Percentiles rank a stretch among this genome's conserved stretches.
phyloP scores from a whole-genome alignment of 2,329 filamentous ascomycete species.

The Huntiella decipiens region DNA sequence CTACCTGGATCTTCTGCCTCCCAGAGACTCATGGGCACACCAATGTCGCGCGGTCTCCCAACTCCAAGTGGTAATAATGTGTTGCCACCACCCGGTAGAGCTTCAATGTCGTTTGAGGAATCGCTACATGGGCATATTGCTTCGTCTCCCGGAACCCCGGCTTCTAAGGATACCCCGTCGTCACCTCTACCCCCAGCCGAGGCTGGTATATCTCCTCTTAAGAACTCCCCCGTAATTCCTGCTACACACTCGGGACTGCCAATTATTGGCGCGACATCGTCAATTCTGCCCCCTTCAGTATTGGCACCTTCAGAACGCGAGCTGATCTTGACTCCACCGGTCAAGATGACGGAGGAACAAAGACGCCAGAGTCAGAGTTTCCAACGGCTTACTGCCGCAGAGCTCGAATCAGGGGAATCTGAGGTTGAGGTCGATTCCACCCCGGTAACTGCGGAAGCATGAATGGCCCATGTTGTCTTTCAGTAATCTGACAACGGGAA shows the following conservation, averaged over 20 bases:
- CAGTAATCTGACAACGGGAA: no score
- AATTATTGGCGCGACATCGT: slow-evolving; percentile 17
- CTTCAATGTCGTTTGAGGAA: slow-evolving; percentile 11
- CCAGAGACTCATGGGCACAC: slow-evolving; percentile 7
- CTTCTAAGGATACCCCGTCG: slow-evolving; percentile 7
- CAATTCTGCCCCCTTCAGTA: slow-evolving; percentile 37
- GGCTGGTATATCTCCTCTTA: slow-evolving; percentile 32
- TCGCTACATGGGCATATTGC: slow-evolving; percentile 5
- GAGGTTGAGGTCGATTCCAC: no score
- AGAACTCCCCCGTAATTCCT: slow-evolving; percentile 29
- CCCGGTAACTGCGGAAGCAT: no score
- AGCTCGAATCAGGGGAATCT: not conserved
- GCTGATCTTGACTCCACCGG: slow-evolving; percentile 40
- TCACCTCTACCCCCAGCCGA: slow-evolving; percentile 18
- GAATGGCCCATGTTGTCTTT: no score
- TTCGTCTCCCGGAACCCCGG: slow-evolving; percentile 8
- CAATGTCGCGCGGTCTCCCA: slow-evolving; percentile 10
- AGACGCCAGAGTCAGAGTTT: slow-evolving; percentile 10
- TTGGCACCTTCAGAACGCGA: slow-evolving; percentile 38
- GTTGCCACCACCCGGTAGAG: slow-evolving; percentile 6
- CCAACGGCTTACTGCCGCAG: slow-evolving; percentile 5
- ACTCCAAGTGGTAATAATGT: slow-evolving; percentile 10
- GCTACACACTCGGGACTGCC: slow-evolving; percentile 11
- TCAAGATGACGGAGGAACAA: slow-evolving; percentile 28
- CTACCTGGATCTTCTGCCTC: slow-evolving; percentile 2